phyloP scores from a whole-genome alignment of 2,329 filamentous ascomycete species.

The Graphilbum ipis-grandicollis region DNA sequence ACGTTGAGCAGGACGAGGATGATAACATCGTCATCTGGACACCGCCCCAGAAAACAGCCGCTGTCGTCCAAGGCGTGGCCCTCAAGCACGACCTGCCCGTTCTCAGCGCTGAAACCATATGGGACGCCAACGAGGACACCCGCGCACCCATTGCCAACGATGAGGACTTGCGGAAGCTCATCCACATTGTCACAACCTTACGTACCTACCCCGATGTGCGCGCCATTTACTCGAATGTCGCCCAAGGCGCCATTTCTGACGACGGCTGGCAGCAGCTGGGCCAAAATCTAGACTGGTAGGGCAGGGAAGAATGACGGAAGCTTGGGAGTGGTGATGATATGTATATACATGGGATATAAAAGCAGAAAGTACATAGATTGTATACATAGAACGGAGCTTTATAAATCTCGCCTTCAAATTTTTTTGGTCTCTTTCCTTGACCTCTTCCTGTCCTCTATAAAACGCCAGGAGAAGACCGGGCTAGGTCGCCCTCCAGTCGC shows the following conservation, averaged over 20 bases:
- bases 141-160: constrained; percentile 41
- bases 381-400: too few species aligned
- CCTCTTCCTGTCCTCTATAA: too few species aligned
- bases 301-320: background rate
- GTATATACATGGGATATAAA: too few species aligned
- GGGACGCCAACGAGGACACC: constrained; percentile 69
- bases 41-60: constrained; percentile 45
- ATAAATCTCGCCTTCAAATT: too few species aligned
- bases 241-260: constrained; percentile 30
- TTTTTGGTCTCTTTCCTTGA: too few species aligned
- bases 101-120: constrained; percentile 64
- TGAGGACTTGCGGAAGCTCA: constrained; percentile 37
- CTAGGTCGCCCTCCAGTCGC: too few species aligned
- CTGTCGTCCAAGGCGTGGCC: constrained; percentile 46
- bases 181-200: constrained; percentile 38
- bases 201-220: constrained; percentile 58
- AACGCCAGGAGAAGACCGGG: too few species aligned
- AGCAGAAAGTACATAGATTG: too few species aligned
- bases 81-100: constrained; percentile 48
- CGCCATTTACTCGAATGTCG: constrained; percentile 59
- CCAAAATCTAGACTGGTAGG: constrained; percentile 29
- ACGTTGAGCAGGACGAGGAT: constrained; percentile 47
- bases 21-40: constrained; percentile 56
- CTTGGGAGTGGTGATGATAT: too few species aligned
- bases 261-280: constrained; percentile 36